phyloP scores from a whole-genome alignment of 2,329 filamentous ascomycete species.

The Tolypocladium ovalisporum region DNA sequence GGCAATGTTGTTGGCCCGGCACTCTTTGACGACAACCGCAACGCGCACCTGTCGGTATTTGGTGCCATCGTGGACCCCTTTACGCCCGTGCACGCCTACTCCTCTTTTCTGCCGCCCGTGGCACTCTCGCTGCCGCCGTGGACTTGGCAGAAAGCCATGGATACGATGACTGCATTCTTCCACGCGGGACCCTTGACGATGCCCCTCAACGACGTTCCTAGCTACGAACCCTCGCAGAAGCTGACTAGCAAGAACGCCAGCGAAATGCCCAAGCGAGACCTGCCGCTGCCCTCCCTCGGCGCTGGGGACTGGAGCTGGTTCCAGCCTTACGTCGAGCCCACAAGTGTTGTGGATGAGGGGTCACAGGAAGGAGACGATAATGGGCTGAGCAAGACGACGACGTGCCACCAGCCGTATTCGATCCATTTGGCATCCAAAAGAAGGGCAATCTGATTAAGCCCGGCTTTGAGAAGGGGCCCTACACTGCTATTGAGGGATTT shows the following conservation, averaged over 20 bases:
- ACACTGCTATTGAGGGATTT: too few relatives aligned
- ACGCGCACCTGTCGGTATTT: conserved; percentile 9
- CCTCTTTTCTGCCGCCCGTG: conserved; percentile 18
- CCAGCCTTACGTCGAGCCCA: not conserved
- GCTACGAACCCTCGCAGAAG: not conserved
- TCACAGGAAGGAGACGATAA: too few relatives aligned
- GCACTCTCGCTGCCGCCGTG: conserved; percentile 20
- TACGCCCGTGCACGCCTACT: conserved; percentile 21
- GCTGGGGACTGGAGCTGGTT: not conserved
- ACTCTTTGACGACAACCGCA: conserved; percentile 4
- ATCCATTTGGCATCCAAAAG: too few relatives aligned
- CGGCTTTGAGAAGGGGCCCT: too few relatives aligned
- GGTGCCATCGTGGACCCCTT: conserved; percentile 27
- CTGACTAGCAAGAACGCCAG: not conserved
- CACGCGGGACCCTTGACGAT: conserved; percentile 20
- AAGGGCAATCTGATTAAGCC: too few relatives aligned
- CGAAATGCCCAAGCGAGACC: not conserved
- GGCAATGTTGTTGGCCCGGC: not conserved
- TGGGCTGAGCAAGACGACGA: too few relatives aligned
- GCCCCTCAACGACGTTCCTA: conserved; percentile 2
- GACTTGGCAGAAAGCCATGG: conserved; percentile 24
- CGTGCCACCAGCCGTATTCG: too few relatives aligned
- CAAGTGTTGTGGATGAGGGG: too few relatives aligned
- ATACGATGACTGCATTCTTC: conserved; percentile 29
- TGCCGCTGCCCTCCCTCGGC: not conserved